Percentiles rank a stretch among this genome's conserved stretches.
phyloP scores from a whole-genome alignment of 163 green algal genomes.

The Chlamydomonas reinhardtii region DNA sequence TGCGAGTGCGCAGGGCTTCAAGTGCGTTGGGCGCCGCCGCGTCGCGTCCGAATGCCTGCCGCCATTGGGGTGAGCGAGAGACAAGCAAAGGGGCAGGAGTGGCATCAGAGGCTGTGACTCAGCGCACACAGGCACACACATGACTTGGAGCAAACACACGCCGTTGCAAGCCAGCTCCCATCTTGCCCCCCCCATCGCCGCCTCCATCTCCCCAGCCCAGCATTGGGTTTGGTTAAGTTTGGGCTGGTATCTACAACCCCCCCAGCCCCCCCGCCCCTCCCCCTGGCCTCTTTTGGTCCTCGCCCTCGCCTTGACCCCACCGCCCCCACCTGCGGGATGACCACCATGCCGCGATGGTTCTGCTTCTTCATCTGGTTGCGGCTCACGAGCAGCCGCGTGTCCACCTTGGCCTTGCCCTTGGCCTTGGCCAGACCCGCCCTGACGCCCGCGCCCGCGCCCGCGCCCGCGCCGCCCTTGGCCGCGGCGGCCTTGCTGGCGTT shows the following conservation, averaged over 20 bases:
- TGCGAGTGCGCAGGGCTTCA: conserved; percentile 59
- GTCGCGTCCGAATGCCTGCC: conserved; percentile 68
- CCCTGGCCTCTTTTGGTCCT: no score
- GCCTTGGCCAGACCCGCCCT: not conserved
- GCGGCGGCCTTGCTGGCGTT: not conserved
- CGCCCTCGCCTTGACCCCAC: no score
- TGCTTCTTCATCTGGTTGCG: conserved; percentile 36
- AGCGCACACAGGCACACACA: no score
- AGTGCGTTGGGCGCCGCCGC: conserved; percentile 68
- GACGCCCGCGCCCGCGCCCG: no score
- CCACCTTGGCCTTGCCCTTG: conserved; percentile 1
- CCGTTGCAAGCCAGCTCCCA: no score
- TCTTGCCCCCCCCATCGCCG: no score
- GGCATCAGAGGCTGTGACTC: no score
- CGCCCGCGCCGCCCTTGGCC: not conserved
- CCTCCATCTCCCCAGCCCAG: no score
- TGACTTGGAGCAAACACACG: no score
- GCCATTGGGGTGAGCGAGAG: not conserved
- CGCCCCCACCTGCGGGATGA: conserved; percentile 1
- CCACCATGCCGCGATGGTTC: conserved; percentile 15
- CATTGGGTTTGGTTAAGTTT: no score
- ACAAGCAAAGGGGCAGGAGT: no score
- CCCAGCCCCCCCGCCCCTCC: not conserved
- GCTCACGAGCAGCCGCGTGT: conserved; percentile 13
- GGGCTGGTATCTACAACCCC: no score